phyloP scores from a whole-genome alignment of 2,329 filamentous ascomycete genomes.

The Acrocalymma vagum region DNA sequence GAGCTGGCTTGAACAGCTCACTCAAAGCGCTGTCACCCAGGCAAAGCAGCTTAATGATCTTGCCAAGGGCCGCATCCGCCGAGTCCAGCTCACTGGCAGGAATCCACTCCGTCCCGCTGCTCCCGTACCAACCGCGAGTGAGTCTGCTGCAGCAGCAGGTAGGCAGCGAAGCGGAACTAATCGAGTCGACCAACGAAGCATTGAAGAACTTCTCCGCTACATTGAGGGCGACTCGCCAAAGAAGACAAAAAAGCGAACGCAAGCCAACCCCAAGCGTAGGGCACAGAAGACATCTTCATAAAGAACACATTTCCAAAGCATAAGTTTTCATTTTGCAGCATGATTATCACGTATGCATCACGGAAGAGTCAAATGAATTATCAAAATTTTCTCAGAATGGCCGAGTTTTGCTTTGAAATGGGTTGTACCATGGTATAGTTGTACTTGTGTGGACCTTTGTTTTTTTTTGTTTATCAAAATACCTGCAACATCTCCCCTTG shows the following conservation, averaged over 20 bases:
- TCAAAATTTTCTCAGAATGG: no score
- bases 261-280: conserved; percentile 54
- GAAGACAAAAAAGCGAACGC: conserved; percentile 54
- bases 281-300: conserved; percentile 25
- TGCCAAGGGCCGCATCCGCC: conserved; percentile 74
- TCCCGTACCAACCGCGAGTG: conserved; percentile 65
- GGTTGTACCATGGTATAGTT: no score
- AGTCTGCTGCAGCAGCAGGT: conserved; percentile 49
- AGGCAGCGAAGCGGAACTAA: conserved; percentile 48
- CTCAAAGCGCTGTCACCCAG: conserved; percentile 91
- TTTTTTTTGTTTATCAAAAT: no score
- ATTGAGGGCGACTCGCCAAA: conserved; percentile 75
- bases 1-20: conserved; percentile 94
- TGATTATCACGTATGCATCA: no score
- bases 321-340: conserved; percentile 6
- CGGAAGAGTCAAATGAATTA: no score
- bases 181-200: conserved; percentile 78
- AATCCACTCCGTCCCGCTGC: conserved; percentile 68
- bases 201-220: conserved; percentile 92
- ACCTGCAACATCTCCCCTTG: no score
- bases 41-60: conserved; percentile 93
- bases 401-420: no score
- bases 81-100: conserved; percentile 69
- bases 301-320: background rate
- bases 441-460: no score